Base-by-base conservation (phyloP, 306 rosid genomes). In the Corylus heterophylla region DNA sequence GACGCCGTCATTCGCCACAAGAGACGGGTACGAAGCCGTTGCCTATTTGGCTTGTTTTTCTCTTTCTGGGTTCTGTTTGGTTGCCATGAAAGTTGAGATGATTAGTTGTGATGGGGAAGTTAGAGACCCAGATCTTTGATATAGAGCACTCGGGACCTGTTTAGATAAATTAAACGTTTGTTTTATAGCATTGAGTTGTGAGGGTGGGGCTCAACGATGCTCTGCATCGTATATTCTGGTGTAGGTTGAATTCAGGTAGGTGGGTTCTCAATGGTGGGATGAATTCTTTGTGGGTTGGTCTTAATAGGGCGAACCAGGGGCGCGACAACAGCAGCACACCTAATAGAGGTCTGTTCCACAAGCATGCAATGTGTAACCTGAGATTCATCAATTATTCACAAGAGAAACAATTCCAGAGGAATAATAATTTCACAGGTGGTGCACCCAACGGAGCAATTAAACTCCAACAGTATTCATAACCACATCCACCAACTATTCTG, bases 1-100 rank as follows among this genome's bases (percentile, higher is more conserved):
- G 88, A 90, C 68, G 39, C 71, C 12, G 88, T 75, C 27, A 3
- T 74, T 18, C 97, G 96, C 79, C 74, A 76, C 63, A 84, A 86
- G 74, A 74, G 89, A 79, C 78, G 97, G 92, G 98, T 89, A 69
- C 42, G 58, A 6, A 13, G 11, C 61, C 29, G 2, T 29, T 79
- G 45, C 12, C 16, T 17, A n/a, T 61, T 4, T 17, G 6, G n/a
- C 51, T 55, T 29, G 3, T 47, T 76, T 7, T 47, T 67, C 13
- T 50, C 20, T 35, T 50, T 4, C 7, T 22, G 2, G 27, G 6
- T 10, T 55, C 13, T 22, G 35, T 54, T 45, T 52, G 20, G n/a
- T 56, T 54, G 54, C 5, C 22, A 27, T 16, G 22, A 50, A 67
- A 14, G 9, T 20, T 25, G 75, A 39, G 63, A 17, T 64, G 42